Base-by-base conservation (phyloP, 2,329 filamentous ascomycete genomes). In the Pleurostoma richardsiae region DNA sequence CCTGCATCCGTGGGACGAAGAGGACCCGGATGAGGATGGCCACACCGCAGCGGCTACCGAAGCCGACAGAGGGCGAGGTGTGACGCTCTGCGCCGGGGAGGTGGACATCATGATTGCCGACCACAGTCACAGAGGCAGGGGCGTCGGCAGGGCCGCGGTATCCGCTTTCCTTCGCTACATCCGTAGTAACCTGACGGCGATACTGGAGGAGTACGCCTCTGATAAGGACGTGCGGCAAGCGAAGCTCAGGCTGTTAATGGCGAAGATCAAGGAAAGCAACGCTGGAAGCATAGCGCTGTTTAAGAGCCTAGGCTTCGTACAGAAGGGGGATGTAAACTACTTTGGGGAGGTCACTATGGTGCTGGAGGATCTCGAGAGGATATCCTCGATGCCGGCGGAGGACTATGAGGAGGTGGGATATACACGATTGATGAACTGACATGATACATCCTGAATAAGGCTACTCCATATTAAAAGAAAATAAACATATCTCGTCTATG, bases 31-130 rank as follows among this genome's bases (percentile, higher is more conserved):
- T 0, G 59, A 60, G 0, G 59, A 60, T 10, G 54, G 46, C 10
- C 48, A 47, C 6, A 49, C 56, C 4, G 49, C 29, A 54, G 74
- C 7, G 0, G 28, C 39, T 1, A 43, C 26, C 3, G 49, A 42
- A 5, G 39, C 30, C 30, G 43, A 19, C 27, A 19, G 19, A 19
- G 19, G 19, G 19, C 19, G 19, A 19, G 19, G 19, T 19, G 19
- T 19, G 19, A 19, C 19, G 19, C 56, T 54, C 50, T 64, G 67
- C 49, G 65, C 85, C 4, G 90, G 87, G 28, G 90, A 95, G 60
- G 67, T 96, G 5, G 89, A 95, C 64, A 79, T 96, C 52, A 95
- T 96, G 90, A 83, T 96, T 51, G 90, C 90, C 0, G 68, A 71
- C 2, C 67, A 67, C 4, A 59, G 63, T 0, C 68, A 80, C 30